Percentiles rank a stretch among this genome's conserved stretches.
These are phyloP conservation scores for Phytophthora syringae DNA, from an alignment of 352 stramenopile genomes.

Conservation along the genomic window DNA sequence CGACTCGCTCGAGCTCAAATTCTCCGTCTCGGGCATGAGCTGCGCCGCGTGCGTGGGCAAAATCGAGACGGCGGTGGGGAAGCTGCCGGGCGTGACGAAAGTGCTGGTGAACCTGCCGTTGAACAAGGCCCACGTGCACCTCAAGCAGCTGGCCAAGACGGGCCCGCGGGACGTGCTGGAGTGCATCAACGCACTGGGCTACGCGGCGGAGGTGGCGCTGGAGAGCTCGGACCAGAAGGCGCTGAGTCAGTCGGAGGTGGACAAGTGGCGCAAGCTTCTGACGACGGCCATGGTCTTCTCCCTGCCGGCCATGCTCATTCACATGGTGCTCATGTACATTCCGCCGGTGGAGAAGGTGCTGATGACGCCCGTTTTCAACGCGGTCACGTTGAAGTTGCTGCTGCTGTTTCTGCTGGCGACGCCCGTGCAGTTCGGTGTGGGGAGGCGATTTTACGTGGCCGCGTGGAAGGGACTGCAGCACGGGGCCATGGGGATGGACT, in stretches of 20 bases:
- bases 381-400: slow-evolving; percentile 76
- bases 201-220: slow-evolving; percentile 57
- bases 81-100: slow-evolving; percentile 76
- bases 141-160: slow-evolving; percentile 80
- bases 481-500: slow-evolving; percentile 91
- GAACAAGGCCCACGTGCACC: slow-evolving; percentile 79
- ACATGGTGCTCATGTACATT: slow-evolving; percentile 90
- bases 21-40: slow-evolving; percentile 75
- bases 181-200: slow-evolving; percentile 72
- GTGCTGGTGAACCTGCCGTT: slow-evolving; percentile 68
- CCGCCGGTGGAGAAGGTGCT: slow-evolving; percentile 64
- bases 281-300: slow-evolving; percentile 84
- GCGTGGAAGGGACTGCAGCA: slow-evolving; percentile 86
- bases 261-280: slow-evolving; percentile 80
- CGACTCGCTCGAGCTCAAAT: slow-evolving; percentile 84
- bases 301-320: slow-evolving; percentile 83
- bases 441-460: slow-evolving; percentile 80
- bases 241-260: slow-evolving; percentile 72
- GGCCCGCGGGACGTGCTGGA: slow-evolving; percentile 76
- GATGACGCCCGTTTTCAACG: slow-evolving; percentile 82
- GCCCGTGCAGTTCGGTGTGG: slow-evolving; percentile 86
- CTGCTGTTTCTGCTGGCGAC: slow-evolving; percentile 87
- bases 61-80: slow-evolving; percentile 68
- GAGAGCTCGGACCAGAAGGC: slow-evolving; percentile 67
- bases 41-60: slow-evolving; percentile 66